phyloP scores from a whole-genome alignment of 345 rosid genomes.

The Euphorbia pulcherrima region DNA sequence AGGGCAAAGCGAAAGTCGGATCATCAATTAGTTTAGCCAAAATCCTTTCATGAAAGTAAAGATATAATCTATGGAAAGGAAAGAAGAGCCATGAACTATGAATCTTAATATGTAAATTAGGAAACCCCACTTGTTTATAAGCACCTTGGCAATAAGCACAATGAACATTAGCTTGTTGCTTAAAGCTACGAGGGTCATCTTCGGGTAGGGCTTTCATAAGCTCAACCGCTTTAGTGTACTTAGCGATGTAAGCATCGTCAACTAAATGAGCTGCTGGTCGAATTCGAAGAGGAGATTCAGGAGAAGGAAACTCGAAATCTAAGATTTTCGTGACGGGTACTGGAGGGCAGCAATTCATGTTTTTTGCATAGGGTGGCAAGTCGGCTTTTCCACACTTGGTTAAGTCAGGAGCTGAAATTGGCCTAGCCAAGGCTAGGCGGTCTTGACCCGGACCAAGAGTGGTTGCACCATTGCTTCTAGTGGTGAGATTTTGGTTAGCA shows the following conservation, averaged over 20 bases:
- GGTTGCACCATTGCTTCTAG: conserved; percentile 44
- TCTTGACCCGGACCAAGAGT: conserved; percentile 14
- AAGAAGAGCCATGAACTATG: conserved; percentile 60
- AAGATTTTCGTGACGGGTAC: conserved; percentile 26
- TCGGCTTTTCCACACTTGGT: conserved; percentile 41
- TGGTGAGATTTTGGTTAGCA: conserved; percentile 9
- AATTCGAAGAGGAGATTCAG: conserved; percentile 24
- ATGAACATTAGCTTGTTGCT: conserved; percentile 52
- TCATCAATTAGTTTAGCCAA: conserved; percentile 51
- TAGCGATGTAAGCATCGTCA: conserved; percentile 32
- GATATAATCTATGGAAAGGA: conserved; percentile 55
- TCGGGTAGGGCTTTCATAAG: conserved; percentile 58
- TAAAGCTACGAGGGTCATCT: conserved; percentile 55
- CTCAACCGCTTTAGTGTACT: conserved; percentile 43
- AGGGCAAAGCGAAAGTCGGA: conserved; percentile 53
- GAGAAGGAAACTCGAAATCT: conserved; percentile 40
- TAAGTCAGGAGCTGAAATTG: conserved; percentile 37
- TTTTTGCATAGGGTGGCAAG: conserved; percentile 30
- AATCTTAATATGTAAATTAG: conserved; percentile 46
- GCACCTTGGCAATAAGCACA: conserved; percentile 67
- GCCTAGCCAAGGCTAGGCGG: conserved; percentile 38
- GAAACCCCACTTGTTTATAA: conserved; percentile 50
- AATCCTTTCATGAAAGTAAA: conserved; percentile 50
- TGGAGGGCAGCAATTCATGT: conserved; percentile 58
- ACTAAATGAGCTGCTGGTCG: conserved; percentile 50